phyloP scores from a whole-genome alignment of 129 eudicot species.

The Chrysanthemum lavandulifolium region DNA sequence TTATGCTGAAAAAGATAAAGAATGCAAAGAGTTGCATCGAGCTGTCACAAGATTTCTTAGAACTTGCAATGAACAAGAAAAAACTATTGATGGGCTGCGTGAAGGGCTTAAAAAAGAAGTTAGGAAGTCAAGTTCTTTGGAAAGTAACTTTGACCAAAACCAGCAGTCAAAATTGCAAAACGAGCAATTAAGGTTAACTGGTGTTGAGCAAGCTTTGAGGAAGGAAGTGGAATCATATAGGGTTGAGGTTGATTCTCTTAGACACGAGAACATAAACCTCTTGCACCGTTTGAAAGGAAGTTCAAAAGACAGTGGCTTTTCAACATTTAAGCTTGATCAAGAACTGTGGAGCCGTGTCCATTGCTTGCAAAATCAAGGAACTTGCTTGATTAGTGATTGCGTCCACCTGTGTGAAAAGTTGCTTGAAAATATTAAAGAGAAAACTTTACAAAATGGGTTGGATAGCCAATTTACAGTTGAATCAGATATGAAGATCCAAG shows the following conservation, averaged over 20 bases:
- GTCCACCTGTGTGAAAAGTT: constrained; percentile 58
- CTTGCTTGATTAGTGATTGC: constrained; percentile 54
- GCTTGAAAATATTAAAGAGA: constrained; percentile 51
- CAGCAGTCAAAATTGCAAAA: constrained; percentile 61
- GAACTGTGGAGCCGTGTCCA: constrained; percentile 61
- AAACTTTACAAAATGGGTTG: constrained; percentile 36
- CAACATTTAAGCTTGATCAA: constrained; percentile 64
- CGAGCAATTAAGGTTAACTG: constrained; percentile 76
- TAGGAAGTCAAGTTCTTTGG: constrained; percentile 2
- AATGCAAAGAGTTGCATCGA: constrained; percentile 81
- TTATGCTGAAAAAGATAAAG: constrained; percentile 68
- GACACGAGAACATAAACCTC: constrained; percentile 76
- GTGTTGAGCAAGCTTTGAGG: constrained; percentile 74
- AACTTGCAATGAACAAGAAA: constrained; percentile 84
- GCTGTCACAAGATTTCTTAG: constrained; percentile 61
- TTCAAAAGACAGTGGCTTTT: constrained; percentile 48
- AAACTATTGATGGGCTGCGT: constrained; percentile 74
- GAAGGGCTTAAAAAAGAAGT: constrained; percentile 59
- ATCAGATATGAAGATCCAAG: constrained; percentile 82
- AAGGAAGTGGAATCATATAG: constrained; percentile 79
- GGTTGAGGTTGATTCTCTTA: constrained; percentile 71
- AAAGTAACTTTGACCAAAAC: constrained; percentile 36
- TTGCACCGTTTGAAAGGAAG: constrained; percentile 68
- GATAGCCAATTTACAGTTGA: constrained; percentile 68
- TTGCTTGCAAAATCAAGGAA: constrained; percentile 72